Base-by-base conservation (phyloP, 495 filamentous ascomycete species). In the Aspergillus diversus region DNA sequence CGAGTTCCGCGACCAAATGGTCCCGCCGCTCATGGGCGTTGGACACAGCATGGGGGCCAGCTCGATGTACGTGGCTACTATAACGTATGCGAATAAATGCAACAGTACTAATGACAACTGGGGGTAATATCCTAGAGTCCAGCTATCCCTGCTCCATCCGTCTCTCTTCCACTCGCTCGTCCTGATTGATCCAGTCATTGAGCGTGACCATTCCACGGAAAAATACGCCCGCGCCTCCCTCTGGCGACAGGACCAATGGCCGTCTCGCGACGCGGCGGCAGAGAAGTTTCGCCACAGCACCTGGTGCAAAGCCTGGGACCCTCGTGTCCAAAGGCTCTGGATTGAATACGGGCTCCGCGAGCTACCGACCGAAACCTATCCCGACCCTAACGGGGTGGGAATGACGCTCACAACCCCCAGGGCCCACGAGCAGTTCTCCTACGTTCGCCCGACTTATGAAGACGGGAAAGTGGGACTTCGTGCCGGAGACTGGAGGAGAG, bases 11-110 rank as follows among this genome's bases (percentile, higher is more conserved):
- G 89, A 70, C 4, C 63, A 86, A 51, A 91, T 93, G 85, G 83
- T 86, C 5, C 85, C 87, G 5, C 91, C 91, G 4, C 66, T 93
- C 12, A 71, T 93, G 59, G 91, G 90, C 13, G 69, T 95, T 1
- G 91, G 89, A 16, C 92, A 96, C 75, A 90, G 87, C 67, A 87
- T 90, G 78, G 92, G 92, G 61, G 89, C 78, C 43, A 77, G 79
- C 63, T 80, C 86, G 54, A 75, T 91, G 61, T 70, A 55, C 37
- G 65, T 52, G 32, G 2, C 21, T 57, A 3, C 65, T 81, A 3
- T 81, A 3, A 27, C 11, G 37, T 31, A n/a, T 21, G 16, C 21
- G 3, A 21, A 39, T 42, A 1, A 3, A 11, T 2, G 4, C 21
- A 15, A 8, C 11, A 16, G 11, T 27, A 80, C 69, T 80, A 81